A percentile compares a stretch with the other conserved stretches of the same genome.
phyloP scores from a whole-genome alignment of 2,329 filamentous ascomycete genomes.

The Claviceps cyperi region DNA sequence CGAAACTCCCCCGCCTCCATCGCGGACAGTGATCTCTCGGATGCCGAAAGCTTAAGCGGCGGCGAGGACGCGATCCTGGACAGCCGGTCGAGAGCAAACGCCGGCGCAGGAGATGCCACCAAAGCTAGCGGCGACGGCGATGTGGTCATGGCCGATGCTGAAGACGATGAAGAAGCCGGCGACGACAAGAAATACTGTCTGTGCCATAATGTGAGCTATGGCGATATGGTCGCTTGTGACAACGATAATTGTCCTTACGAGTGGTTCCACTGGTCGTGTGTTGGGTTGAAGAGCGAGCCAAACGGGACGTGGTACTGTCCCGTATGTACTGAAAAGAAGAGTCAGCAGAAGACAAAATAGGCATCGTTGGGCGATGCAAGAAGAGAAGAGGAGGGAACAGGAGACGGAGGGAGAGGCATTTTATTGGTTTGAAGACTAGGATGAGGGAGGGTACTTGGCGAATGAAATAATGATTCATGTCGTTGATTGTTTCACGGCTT shows the following conservation, averaged over 20 bases:
- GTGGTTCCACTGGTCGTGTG: constrained; percentile 77
- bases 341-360: constrained; percentile 27
- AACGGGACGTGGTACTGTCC: constrained; percentile 56
- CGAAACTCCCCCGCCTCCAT: constrained; percentile 50
- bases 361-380: too few species aligned
- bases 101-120: constrained; percentile 16
- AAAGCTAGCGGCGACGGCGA: constrained; percentile 31
- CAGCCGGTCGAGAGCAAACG: constrained; percentile 18
- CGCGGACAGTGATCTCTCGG: constrained; percentile 50
- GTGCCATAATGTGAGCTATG: constrained; percentile 71
- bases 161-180: constrained; percentile 53
- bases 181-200: constrained; percentile 73
- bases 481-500: too few species aligned
- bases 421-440: too few species aligned
- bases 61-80: constrained; percentile 29
- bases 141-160: constrained; percentile 39
- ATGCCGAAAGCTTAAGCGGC: constrained; percentile 42
- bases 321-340: constrained; percentile 39
- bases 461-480: not conserved
- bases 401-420: too few species aligned
- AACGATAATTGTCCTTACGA: constrained; percentile 69
- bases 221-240: constrained; percentile 82
- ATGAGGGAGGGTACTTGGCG: too few species aligned
- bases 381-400: too few species aligned
- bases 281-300: constrained; percentile 53